A percentile compares a stretch with the other conserved stretches of the same genome.
Conservation (phyloP, 2,329 filamentous ascomycete genomes). For the Cercospora nicotianae region DNA sequence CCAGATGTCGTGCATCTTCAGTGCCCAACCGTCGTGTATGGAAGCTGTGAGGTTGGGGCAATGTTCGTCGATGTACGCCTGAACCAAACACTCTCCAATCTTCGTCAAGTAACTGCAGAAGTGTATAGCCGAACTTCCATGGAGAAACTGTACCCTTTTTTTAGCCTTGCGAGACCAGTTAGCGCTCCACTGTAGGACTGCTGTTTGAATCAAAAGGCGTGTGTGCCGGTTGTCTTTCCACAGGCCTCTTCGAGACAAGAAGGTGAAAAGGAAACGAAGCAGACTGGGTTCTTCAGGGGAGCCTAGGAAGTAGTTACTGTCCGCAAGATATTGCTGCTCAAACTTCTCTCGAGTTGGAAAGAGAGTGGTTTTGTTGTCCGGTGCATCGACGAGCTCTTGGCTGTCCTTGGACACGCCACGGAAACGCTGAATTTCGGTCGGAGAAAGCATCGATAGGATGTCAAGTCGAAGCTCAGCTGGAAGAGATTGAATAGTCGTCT, state of each 20-base stretch:
- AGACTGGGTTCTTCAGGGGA: background rate
- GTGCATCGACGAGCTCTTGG: background rate
- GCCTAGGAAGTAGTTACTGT: background rate
- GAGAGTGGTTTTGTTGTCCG: background rate
- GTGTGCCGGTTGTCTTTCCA: background rate
- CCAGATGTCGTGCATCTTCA: background rate
- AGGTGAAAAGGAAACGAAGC: background rate
- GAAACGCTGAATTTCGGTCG: background rate
- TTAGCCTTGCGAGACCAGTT: background rate
- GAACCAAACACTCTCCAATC: background rate
- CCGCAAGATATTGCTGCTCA: background rate
- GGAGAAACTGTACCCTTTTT: too few relatives aligned
- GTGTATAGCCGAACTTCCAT: too few relatives aligned
- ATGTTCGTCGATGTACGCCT: background rate
- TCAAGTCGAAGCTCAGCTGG: background rate
- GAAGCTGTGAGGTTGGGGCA: background rate
- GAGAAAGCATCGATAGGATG: background rate
- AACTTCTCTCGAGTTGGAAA: background rate
- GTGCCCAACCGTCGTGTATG: background rate
- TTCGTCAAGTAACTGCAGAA: background rate
- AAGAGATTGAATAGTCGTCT: background rate
- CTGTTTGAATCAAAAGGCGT: background rate
- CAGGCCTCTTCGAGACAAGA: background rate
- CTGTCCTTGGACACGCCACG: background rate
- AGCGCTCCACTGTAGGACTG: background rate